phyloP scores from a whole-genome alignment of 345 rosid genomes.

The Litchi chinensis region DNA sequence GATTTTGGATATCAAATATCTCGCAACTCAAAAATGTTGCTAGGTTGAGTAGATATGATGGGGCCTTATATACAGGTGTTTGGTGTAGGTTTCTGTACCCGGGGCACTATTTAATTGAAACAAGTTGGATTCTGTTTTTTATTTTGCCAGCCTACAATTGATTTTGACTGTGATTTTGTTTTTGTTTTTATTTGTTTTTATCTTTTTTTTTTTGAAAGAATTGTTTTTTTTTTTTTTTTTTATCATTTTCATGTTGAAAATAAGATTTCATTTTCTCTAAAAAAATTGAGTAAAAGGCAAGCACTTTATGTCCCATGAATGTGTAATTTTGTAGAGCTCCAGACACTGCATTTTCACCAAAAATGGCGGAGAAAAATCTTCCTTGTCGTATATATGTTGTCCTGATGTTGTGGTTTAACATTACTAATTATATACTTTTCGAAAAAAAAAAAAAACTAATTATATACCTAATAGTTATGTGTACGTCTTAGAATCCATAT shows the following conservation, averaged over 20 bases:
- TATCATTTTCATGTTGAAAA: background rate
- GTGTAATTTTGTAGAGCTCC: background rate
- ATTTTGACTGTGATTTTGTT: background rate
- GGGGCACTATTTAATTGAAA: background rate
- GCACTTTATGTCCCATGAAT: background rate
- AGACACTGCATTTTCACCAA: background rate
- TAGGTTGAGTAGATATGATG: slow-evolving; percentile 12
- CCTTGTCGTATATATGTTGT: too few species aligned
- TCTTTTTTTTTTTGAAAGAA: too few species aligned
- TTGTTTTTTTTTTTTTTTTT: background rate
- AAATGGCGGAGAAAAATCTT: background rate
- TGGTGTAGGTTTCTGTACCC: background rate
- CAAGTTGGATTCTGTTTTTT: background rate
- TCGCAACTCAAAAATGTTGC: slow-evolving; percentile 37
- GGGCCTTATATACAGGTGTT: slow-evolving; percentile 32
- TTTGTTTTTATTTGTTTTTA: too few species aligned
- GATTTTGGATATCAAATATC: background rate
- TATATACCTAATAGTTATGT: too few species aligned
- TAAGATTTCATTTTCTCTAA: background rate
- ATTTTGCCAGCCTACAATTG: background rate
- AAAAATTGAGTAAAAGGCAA: background rate
- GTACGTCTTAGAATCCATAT: too few species aligned
- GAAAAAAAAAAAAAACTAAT: too few species aligned
- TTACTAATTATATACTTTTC: too few species aligned
- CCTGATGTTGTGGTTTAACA: too few species aligned